phyloP scores from a whole-genome alignment of 1,284 basidiomycete species.

The Cronartium quercuum region DNA sequence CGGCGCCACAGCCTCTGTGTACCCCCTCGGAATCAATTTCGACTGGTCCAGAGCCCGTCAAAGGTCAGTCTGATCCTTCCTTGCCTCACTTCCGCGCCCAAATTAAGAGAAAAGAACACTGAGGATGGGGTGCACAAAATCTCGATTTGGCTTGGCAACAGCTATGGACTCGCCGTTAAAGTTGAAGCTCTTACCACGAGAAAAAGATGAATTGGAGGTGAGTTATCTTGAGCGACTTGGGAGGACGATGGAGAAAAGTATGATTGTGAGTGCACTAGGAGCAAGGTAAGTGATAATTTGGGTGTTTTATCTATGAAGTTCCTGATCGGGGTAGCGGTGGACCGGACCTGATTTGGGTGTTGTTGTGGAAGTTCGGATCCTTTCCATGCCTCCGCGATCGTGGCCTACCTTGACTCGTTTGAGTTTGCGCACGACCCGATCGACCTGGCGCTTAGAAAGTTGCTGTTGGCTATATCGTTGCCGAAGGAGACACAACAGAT shows the following conservation, averaged over 20 bases:
- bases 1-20: too few relatives aligned
- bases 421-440: conserved; percentile 71
- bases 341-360: not conserved
- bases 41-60: not conserved
- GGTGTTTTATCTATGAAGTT: not conserved
- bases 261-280: conserved; percentile 13
- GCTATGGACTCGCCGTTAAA: not conserved
- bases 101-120: not conserved
- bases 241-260: conserved; percentile 6
- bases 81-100: not conserved
- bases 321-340: not conserved
- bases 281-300: conserved; percentile 8
- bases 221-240: conserved; percentile 8
- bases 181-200: not conserved
- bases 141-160: not conserved
- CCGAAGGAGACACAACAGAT: conserved; percentile 98
- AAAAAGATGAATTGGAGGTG: not conserved
- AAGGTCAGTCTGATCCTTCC: not conserved
- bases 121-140: not conserved
- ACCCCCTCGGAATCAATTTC: not conserved
- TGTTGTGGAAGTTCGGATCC: conserved; percentile 58
- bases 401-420: conserved; percentile 68
- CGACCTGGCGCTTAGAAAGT: conserved; percentile 81
- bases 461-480: conserved; percentile 85
- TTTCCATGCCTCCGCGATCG: conserved; percentile 67